Evolutionary conservation across 768 basidiomycete genomes (phyloP), one percentile per base, ranked within the genome.

Genomic region (Gloeophyllum trabeum): DNA sequence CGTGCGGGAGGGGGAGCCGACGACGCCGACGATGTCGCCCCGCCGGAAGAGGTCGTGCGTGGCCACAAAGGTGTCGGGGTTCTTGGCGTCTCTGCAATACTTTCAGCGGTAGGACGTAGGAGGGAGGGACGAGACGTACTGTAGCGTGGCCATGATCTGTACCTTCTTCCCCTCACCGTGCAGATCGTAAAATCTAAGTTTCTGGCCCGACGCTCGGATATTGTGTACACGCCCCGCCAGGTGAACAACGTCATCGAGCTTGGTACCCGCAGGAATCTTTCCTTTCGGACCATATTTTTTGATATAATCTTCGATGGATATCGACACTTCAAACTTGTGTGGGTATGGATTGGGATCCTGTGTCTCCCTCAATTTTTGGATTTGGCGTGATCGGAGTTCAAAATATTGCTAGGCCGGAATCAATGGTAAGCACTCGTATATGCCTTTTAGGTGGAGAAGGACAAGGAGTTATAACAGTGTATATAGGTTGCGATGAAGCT

Each of bases 1-100:
- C 51, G 92, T 93, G 51, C 96, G 87, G 3, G 83, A 82, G 0
- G 96, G 94, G 1, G 66, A 68, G 47, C 96, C 96, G 43, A 75
- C 74, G 42, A 97, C 89, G 48, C 96, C 96, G 46, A 99, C 83
- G 53, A 98, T 85, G 60, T 99, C 96, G 32, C 96, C 96, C 26
- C 96, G 84, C 51, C 84, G 83, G 75, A 99, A 91, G 49, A 84
- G 64, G 39, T 86, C 80, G 61, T 97, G 93, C 0, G 71, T 73
- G 3, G 75, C 62, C 42, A 74, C 61, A 57, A 93, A 99, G 0
- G 68, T 47, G 19, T 75, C 70, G 12, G 76, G 71, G 49, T 84
- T 68, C 35, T 67, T 59, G 10, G 79, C 73, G 52, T 89, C 84
- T 54, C 84, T 80, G 51, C 6, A 25, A 10, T 37, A 7, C 10